These are phyloP conservation scores for Rhododendron mucronatum DNA, from an alignment of 148 eudicot genomes.

Conservation along the genomic window DNA sequence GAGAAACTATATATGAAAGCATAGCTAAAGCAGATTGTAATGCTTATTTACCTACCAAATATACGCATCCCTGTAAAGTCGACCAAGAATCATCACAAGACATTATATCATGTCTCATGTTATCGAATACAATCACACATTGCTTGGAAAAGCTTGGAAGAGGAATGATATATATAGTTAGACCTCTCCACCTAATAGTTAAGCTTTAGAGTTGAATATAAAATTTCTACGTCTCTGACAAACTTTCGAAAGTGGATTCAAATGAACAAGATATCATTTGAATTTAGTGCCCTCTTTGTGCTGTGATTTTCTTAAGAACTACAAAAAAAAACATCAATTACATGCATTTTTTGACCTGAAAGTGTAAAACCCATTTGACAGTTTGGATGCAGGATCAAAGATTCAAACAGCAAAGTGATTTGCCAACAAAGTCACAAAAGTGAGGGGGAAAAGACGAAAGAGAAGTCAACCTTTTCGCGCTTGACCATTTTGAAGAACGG, in stretches of 20 bases:
- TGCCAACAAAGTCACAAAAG: background rate
- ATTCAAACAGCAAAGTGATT: background rate
- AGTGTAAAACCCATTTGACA: background rate
- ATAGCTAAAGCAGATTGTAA: background rate
- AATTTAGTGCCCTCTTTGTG: background rate
- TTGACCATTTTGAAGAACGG: background rate
- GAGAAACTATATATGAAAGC: background rate
- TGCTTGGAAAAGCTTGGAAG: too few relatives aligned
- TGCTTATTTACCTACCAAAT: background rate
- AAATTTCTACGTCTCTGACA: too few relatives aligned
- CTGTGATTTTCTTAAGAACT: background rate
- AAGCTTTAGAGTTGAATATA: too few relatives aligned
- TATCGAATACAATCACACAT: too few relatives aligned
- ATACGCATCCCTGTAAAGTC: background rate
- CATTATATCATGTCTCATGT: too few relatives aligned
- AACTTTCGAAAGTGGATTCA: too few relatives aligned
- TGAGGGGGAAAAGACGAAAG: background rate
- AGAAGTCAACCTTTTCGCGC: background rate
- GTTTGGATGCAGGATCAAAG: background rate
- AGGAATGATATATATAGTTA: too few relatives aligned
- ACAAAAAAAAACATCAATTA: background rate
- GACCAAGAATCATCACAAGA: background rate
- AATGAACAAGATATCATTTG: too few relatives aligned
- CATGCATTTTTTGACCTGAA: background rate
- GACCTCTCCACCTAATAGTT: too few relatives aligned